Evolutionary conservation across 2,329 filamentous ascomycete genomes (phyloP), one percentile per base, ranked within the genome.

Genomic region (Cladophialophora psammophila): DNA sequence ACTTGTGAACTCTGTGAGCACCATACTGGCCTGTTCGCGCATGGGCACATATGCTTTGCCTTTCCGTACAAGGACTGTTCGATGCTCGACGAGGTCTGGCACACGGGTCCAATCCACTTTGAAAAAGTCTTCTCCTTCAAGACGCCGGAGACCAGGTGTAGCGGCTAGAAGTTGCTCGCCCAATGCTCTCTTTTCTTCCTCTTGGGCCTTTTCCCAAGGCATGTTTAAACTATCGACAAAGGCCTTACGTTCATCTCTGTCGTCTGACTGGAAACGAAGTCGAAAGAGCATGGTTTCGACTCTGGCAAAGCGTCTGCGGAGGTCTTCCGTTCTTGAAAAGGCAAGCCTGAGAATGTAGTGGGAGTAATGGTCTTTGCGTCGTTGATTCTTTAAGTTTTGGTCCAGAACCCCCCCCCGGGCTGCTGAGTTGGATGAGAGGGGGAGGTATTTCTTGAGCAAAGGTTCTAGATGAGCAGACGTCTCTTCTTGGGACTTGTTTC

Each of bases 71-170:
- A 95, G 89, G 1, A 96, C 92, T 60, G 87, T 86, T 59, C 94
- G 85, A 57, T 86, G 81, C 79, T 97, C 94, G 0, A 99, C 89
- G 42, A 99, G 81, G 68, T 98, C 94, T 0, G 94, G 93, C 0
- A 99, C 95, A 38, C 89, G 87, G 76, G 93, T 91, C 93, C 94
- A 99, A 75, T 97, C 93, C 0, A 98, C 93, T 81, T 97, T 98
- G 84, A 96, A 96, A 90, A 93, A 99, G 32, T 83, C 88, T 74
- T 95, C 92, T 50, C 97, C 92, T 15, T 97, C 93, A 5, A 83
- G 69, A 62, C 79, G 77, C 48, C 77, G 78, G 56, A 84, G 73
- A 5, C 83, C 81, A 7, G 80, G 80, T 2, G 85, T 87, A 5
- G 85, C 84, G 38, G 87, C 86, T 0, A 84, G 80, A 60, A 96